phyloP scores from a whole-genome alignment of 2,329 filamentous ascomycete genomes.

The Microdochium bolleyi region DNA sequence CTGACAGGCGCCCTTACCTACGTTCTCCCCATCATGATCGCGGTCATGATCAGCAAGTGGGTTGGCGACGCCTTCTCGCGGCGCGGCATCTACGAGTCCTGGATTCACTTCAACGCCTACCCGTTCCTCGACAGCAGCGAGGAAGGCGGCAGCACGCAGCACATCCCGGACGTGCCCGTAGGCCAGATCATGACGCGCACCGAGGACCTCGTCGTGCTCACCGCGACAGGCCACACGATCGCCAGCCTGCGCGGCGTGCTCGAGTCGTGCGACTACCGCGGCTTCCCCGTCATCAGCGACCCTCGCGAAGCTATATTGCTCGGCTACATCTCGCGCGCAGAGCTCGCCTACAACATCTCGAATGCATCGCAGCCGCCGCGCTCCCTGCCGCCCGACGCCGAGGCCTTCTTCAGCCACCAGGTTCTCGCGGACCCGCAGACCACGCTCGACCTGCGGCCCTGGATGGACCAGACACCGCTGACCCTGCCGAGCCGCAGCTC shows the following conservation, averaged over 20 bases:
- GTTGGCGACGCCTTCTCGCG: conserved; percentile 92
- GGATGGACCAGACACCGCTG: conserved; percentile 98
- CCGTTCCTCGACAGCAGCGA: conserved; percentile 92
- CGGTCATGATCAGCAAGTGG: conserved; percentile 98
- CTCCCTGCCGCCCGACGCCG: conserved; percentile 59
- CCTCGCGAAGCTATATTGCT: conserved; percentile 70
- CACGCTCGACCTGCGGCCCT: conserved; percentile 82
- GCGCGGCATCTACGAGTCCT: conserved; percentile 91
- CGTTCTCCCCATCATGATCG: conserved; percentile 97
- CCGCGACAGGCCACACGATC: conserved; percentile 82
- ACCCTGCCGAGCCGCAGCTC: conserved; percentile 71
- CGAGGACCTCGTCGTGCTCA: conserved; percentile 83
- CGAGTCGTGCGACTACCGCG: conserved; percentile 68
- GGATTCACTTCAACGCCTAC: conserved; percentile 95
- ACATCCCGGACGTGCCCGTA: conserved; percentile 74
- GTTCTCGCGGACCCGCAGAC: conserved; percentile 69
- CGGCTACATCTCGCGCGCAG: conserved; percentile 89
- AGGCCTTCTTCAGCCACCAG: conserved; percentile 79
- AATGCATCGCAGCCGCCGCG: conserved; percentile 48
- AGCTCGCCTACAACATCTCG: conserved; percentile 74
- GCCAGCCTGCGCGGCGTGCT: conserved; percentile 65
- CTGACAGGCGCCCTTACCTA: conserved; percentile 93
- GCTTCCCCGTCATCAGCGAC: conserved; percentile 84
- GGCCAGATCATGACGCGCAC: conserved; percentile 85
- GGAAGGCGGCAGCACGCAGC: conserved; percentile 39